phyloP scores from a whole-genome alignment of 371 early-diverging fungal species.

The Actinomortierella ambigua region DNA sequence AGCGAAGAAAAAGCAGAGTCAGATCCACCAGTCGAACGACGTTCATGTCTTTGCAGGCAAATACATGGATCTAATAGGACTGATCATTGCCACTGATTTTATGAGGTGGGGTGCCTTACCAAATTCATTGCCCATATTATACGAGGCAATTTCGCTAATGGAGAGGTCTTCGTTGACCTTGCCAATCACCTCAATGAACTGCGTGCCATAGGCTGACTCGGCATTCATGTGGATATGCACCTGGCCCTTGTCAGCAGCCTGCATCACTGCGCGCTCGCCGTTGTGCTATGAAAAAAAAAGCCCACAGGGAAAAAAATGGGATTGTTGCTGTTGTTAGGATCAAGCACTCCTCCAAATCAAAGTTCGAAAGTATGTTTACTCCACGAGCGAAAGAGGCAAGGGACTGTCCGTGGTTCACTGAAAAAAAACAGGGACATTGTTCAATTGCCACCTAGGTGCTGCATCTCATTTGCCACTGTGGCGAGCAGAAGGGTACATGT shows the following conservation, averaged over 20 bases:
- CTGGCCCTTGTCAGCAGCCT: conserved; percentile 31
- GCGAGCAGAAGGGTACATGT: neutral
- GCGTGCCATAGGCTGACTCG: conserved; percentile 26
- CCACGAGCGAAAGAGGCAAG: too few species aligned
- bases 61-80: neutral
- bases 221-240: conserved; percentile 22
- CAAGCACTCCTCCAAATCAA: too few species aligned
- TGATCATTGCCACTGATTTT: too few species aligned
- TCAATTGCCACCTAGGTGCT: too few species aligned
- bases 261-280: conserved; percentile 11
- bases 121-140: conserved; percentile 35
- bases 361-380: too few species aligned
- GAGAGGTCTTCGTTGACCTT: conserved; percentile 18
- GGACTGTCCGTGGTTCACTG: too few species aligned
- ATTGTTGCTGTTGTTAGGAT: too few species aligned
- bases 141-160: conserved; percentile 20
- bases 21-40: neutral
- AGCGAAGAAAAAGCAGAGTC: neutral
- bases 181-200: conserved; percentile 36
- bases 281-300: conserved; percentile 21
- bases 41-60: neutral
- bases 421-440: too few species aligned
- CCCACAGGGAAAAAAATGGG: too few species aligned
- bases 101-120: too few species aligned
- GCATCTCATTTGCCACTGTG: conserved; percentile 3